Evolutionary conservation across 1,284 basidiomycete species (phyloP).

Genomic region (Ustilago trichophora): DNA sequence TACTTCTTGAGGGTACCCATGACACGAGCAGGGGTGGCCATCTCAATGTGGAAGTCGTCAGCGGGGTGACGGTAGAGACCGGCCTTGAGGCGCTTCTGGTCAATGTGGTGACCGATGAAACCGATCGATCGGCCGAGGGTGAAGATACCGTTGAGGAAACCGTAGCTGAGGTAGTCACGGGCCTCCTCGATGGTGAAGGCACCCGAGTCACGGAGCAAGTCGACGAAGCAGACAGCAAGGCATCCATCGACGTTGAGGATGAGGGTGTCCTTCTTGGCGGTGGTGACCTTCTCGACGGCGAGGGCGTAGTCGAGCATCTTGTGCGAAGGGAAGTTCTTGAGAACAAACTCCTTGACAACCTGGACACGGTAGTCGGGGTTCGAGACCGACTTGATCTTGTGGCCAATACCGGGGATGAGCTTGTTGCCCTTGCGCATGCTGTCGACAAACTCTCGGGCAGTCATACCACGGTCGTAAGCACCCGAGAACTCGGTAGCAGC

Average conservation of each 20-base stretch:
- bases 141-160: conserved; percentile 93
- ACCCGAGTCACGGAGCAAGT: conserved; percentile 88
- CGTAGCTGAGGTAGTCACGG: conserved; percentile 92
- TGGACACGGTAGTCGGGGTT: conserved; percentile 77
- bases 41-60: conserved; percentile 67
- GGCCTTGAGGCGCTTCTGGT: conserved; percentile 80
- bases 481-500: conserved; percentile 87
- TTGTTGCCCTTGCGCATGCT: conserved; percentile 94
- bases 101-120: conserved; percentile 92
- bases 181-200: conserved; percentile 96
- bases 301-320: conserved; percentile 90
- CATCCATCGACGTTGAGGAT: conserved; percentile 82
- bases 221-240: conserved; percentile 97
- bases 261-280: conserved; percentile 92
- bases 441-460: conserved; percentile 97
- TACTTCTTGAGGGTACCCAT: conserved; percentile 56
- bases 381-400: conserved; percentile 92
- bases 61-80: conserved; percentile 66
- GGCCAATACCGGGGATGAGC: conserved; percentile 97
- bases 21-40: conserved; percentile 59
- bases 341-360: conserved; percentile 96
- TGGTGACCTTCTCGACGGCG: conserved; percentile 96
- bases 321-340: conserved; percentile 89
- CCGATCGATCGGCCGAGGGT: conserved; percentile 96
- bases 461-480: conserved; percentile 88